Conservation (phyloP, 2,329 filamentous ascomycete species). For the Xylariales sp. region DNA sequence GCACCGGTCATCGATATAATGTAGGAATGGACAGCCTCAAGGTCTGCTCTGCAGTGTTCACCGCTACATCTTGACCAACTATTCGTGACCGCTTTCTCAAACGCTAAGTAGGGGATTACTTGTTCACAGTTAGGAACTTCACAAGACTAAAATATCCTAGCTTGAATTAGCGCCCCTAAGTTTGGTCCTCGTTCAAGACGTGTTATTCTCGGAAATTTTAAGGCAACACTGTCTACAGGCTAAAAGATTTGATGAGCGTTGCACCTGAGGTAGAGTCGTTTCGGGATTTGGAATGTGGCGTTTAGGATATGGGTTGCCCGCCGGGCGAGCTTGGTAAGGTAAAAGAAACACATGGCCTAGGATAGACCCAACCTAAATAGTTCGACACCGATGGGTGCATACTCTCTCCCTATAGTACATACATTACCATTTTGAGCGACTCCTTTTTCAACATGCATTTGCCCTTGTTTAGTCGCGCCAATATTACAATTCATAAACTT, state of each 20-base stretch:
- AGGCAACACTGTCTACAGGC: not conserved
- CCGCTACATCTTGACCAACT: not conserved
- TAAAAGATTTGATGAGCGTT: not conserved
- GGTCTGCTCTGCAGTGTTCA: not conserved
- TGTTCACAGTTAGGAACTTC: not conserved
- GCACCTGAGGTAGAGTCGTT: not conserved
- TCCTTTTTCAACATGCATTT: not conserved
- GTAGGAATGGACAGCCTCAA: constrained; percentile 11
- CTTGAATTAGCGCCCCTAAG: not conserved
- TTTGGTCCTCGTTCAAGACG: not conserved
- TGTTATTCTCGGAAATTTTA: no score
- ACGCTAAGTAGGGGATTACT: not conserved
- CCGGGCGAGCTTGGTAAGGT: not conserved
- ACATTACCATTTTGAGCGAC: not conserved
- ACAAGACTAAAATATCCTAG: not conserved
- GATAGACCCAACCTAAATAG: not conserved
- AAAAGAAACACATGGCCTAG: not conserved
- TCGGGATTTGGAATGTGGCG: not conserved
- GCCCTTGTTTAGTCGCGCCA: not conserved
- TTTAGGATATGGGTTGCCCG: not conserved
- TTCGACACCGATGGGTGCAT: not conserved
- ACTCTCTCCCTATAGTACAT: not conserved
- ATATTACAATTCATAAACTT: not conserved
- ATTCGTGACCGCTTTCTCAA: not conserved
- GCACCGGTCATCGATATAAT: constrained; percentile 10